Conservation (phyloP, 2,329 filamentous ascomycete genomes). For the Phaeomoniella chlamydospora region DNA sequence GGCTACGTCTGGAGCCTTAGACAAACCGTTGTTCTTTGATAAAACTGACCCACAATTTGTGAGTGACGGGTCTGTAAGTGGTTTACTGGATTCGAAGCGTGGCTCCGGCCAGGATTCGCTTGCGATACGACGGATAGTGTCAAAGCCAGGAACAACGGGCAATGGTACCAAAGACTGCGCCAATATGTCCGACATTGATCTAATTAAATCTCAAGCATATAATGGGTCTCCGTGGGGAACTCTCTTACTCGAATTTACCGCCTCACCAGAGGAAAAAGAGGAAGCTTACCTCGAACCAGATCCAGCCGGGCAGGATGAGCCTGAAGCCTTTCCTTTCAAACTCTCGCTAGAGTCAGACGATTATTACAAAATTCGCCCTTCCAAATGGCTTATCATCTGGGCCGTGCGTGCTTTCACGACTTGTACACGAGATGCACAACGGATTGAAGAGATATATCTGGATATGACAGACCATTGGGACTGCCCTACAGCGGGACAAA, state of each 20-base stretch:
- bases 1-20: too few relatives aligned
- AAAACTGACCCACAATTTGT: not conserved
- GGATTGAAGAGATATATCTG: not conserved
- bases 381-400: not conserved
- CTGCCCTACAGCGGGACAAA: not conserved
- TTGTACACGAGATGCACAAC: not conserved
- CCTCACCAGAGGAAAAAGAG: not conserved
- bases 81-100: not conserved
- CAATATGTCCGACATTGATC: not conserved
- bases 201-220: not conserved
- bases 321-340: not conserved
- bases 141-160: not conserved
- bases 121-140: not conserved
- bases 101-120: not conserved
- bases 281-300: not conserved
- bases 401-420: not conserved
- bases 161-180: not conserved
- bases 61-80: not conserved
- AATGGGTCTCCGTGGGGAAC: not conserved
- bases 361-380: not conserved
- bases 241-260: not conserved
- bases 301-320: not conserved
- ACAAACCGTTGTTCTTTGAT: too few relatives aligned
- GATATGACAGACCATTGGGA: not conserved
- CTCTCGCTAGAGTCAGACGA: not conserved